Conservation (phyloP, 148 eudicot genomes). For the Silene latifolia region DNA sequence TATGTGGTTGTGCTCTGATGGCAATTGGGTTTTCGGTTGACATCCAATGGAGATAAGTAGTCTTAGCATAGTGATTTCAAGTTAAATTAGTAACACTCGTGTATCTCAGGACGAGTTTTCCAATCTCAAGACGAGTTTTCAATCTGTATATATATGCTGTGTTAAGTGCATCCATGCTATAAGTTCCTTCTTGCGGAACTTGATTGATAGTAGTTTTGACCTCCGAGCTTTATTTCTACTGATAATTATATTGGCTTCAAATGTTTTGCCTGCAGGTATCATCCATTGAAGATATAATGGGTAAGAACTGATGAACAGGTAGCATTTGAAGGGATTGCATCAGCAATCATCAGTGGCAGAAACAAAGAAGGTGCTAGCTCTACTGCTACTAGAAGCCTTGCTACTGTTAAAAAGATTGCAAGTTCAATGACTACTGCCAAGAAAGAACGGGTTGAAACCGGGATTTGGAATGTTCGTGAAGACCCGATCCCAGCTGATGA, state of each 20-base stretch:
- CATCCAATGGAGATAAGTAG: no score
- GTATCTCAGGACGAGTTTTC: no score
- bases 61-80: no score
- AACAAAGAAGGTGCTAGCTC: conserved; percentile 94
- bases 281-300: conserved; percentile 67
- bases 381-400: conserved; percentile 72
- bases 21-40: no score
- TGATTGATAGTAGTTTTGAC: no score
- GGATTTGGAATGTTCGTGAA: no score
- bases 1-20: no score
- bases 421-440: conserved; percentile 60
- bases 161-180: neutral
- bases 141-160: no score
- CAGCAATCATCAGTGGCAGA: conserved; percentile 80
- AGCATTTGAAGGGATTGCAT: conserved; percentile 95
- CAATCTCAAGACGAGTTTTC: no score
- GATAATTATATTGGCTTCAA: neutral
- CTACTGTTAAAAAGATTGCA: conserved; percentile 71
- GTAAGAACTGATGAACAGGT: conserved; percentile 89
- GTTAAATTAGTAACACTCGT: no score
- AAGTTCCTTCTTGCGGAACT: neutral
- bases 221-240: conserved; percentile 12
- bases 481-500: no score
- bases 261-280: conserved; percentile 36
- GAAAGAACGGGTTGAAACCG: conserved; percentile 73